Percentiles rank a stretch among this genome's conserved stretches.
Evolutionary conservation across 1,139 yeast species (phyloP).

Genomic region (Zygotorulaspora mrakii): DNA sequence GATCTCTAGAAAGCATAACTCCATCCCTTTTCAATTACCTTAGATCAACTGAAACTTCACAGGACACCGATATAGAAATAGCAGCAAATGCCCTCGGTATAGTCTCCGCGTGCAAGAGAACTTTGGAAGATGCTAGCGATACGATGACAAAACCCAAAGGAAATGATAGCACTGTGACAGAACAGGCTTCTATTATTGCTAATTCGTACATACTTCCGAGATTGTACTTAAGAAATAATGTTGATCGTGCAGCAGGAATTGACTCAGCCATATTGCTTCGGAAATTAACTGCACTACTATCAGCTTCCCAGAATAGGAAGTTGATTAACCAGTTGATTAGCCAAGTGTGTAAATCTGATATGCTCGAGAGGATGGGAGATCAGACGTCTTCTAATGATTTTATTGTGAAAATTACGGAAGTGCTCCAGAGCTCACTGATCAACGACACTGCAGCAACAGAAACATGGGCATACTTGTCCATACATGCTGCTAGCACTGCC

Average conservation of each 20-base stretch:
- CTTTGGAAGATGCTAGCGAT: no score
- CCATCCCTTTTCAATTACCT: constrained; percentile 25
- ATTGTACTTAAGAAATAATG: constrained; percentile 38
- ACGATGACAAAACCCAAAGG: no score
- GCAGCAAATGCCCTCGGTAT: constrained; percentile 48
- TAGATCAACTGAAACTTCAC: constrained; percentile 24
- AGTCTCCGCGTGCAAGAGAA: no score
- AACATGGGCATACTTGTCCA: constrained; percentile 53
- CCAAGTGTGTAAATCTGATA: constrained; percentile 61
- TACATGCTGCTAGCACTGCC: constrained; percentile 39
- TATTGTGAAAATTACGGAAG: constrained; percentile 35
- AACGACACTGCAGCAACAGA: constrained; percentile 61
- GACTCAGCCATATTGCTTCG: constrained; percentile 4
- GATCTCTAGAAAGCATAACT: constrained; percentile 20
- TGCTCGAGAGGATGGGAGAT: constrained; percentile 39
- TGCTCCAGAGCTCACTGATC: constrained; percentile 45
- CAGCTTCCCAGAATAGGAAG: constrained; percentile 23
- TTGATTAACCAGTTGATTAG: constrained; percentile 47
- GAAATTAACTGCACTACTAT: constrained; percentile 3
- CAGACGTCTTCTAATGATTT: constrained; percentile 19
- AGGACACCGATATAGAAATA: constrained; percentile 31
- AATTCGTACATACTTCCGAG: constrained; percentile 53
- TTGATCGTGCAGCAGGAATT: neutral
- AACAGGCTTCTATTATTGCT: constrained; percentile 24
- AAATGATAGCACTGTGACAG: neutral